These are phyloP conservation scores for Clonostachys solani DNA, from an alignment of 2,329 filamentous ascomycete genomes.

Conservation along the genomic window DNA sequence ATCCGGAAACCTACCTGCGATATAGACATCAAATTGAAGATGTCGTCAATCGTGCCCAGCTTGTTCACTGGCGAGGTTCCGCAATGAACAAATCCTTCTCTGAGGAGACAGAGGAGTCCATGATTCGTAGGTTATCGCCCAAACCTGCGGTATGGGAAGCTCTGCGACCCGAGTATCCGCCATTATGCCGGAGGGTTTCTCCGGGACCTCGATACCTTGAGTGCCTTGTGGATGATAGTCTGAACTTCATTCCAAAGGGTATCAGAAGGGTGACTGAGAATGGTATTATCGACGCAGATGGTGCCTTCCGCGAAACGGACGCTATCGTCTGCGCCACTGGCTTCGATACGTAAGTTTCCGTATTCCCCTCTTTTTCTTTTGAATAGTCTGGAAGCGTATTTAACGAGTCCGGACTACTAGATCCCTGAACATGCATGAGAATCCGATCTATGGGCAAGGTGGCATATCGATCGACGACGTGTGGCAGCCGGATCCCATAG, in stretches of 20 bases:
- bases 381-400: neutral
- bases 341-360: conserved; percentile 34
- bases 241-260: conserved; percentile 36
- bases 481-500: conserved; percentile 27
- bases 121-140: conserved; percentile 4
- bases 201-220: conserved; percentile 43
- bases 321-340: conserved; percentile 51
- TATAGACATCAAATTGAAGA: neutral
- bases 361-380: no score
- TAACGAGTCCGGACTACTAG: conserved; percentile 21
- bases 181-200: conserved; percentile 42
- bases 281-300: conserved; percentile 43
- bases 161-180: conserved; percentile 11
- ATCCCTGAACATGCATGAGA: neutral
- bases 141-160: conserved; percentile 38
- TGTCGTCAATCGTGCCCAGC: neutral
- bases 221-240: conserved; percentile 34
- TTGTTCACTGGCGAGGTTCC: neutral
- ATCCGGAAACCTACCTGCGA: neutral
- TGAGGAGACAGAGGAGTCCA: neutral
- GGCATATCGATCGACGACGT: conserved; percentile 41
- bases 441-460: conserved; percentile 38
- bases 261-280: conserved; percentile 40
- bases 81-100: neutral
- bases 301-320: conserved; percentile 43